Conservation (phyloP, 306 rosid genomes). For the Quercus alba region DNA sequence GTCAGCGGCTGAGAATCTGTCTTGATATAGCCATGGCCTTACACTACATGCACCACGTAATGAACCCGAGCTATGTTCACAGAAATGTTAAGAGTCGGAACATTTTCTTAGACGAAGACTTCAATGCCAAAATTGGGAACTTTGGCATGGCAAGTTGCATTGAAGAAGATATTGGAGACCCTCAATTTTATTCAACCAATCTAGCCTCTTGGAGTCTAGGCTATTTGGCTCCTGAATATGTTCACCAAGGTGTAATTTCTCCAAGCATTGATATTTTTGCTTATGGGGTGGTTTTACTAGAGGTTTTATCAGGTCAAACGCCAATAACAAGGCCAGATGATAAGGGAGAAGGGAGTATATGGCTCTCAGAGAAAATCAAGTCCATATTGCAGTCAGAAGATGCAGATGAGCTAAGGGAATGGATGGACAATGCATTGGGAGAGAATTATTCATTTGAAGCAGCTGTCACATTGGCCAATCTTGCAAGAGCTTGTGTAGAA, state of each 20-base stretch:
- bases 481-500: conserved; percentile 69
- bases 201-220: conserved; percentile 56
- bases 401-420: conserved; percentile 58
- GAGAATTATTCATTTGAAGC: conserved; percentile 62
- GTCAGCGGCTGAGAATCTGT: conserved; percentile 74
- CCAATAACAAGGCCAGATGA: conserved; percentile 52
- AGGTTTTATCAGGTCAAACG: conserved; percentile 59
- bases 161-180: conserved; percentile 43
- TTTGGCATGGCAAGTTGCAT: conserved; percentile 71
- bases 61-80: conserved; percentile 71
- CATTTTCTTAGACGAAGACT: conserved; percentile 84
- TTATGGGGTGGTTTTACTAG: conserved; percentile 71
- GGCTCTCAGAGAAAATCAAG: conserved; percentile 57
- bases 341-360: conserved; percentile 44
- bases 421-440: conserved; percentile 82
- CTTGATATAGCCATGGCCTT: conserved; percentile 74
- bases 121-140: conserved; percentile 74
- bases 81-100: conserved; percentile 73
- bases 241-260: conserved; percentile 63
- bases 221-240: conserved; percentile 70
- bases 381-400: conserved; percentile 49
- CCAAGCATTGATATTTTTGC: conserved; percentile 69
- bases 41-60: conserved; percentile 72
- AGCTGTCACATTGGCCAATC: conserved; percentile 50
- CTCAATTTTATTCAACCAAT: conserved; percentile 42